Conservation (phyloP, 495 filamentous ascomycete species). For the Trichoderma asperelloides region DNA sequence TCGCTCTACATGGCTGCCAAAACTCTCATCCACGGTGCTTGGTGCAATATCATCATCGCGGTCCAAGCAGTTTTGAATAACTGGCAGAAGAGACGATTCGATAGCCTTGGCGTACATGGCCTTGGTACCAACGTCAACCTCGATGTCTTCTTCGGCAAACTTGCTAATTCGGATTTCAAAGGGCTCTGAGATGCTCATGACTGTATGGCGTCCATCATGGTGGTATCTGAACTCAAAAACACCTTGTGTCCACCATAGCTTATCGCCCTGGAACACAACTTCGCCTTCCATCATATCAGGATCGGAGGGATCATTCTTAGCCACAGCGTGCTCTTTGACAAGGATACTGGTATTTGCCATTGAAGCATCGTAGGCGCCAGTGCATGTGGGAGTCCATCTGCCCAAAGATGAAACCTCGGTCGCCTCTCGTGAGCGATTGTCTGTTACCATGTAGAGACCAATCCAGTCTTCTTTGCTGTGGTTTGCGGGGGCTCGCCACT, state of each 20-base stretch:
- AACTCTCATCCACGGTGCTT: slow-evolving; percentile 66
- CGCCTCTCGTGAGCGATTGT: slow-evolving; percentile 76
- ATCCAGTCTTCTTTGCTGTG: slow-evolving; percentile 95
- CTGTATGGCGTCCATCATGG: slow-evolving; percentile 86
- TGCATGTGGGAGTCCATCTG: slow-evolving; percentile 77
- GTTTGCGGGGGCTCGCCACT: slow-evolving; percentile 84
- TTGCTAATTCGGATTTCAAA: slow-evolving; percentile 80
- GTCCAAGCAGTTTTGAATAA: slow-evolving; percentile 88
- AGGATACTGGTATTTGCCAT: slow-evolving; percentile 74
- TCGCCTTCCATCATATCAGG: slow-evolving; percentile 58
- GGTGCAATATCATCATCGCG: slow-evolving; percentile 87
- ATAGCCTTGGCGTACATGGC: slow-evolving; percentile 39
- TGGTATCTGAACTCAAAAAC: slow-evolving; percentile 96
- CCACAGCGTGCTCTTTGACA: slow-evolving; percentile 48
- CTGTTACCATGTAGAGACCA: slow-evolving; percentile 86
- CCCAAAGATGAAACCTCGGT: slow-evolving; percentile 80
- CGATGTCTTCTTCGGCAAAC: slow-evolving; percentile 61
- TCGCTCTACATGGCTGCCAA: slow-evolving; percentile 71
- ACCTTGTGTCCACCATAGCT: slow-evolving; percentile 93
- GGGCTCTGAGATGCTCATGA: slow-evolving; percentile 90
- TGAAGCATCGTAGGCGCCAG: slow-evolving; percentile 66
- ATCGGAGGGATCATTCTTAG: slow-evolving; percentile 40
- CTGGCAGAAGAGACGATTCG: slow-evolving; percentile 66
- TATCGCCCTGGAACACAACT: slow-evolving; percentile 83
- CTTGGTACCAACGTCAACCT: slow-evolving; percentile 34